Base-by-base conservation (phyloP, 176 grass and related monocot species). In the Oryza nivara region DNA sequence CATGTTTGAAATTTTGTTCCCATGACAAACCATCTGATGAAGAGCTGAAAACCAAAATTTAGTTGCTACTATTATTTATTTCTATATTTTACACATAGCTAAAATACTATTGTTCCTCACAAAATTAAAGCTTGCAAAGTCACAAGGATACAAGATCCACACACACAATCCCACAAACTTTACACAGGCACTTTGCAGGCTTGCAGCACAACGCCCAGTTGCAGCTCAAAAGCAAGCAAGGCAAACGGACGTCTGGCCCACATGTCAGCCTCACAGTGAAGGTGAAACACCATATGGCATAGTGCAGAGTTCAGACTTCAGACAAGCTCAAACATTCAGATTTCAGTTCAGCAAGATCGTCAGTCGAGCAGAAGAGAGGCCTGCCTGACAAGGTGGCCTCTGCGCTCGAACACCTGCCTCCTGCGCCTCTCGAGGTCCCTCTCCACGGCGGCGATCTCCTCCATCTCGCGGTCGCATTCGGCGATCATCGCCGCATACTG, bases 381-480 rank as follows among this genome's bases (percentile, higher is more conserved):
- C 38, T 86, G 28, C 17, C 19, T 49, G 9, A 28, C 34, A 35
- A 90, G 77, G 8, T 46, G 58, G 64, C 12, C 43, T 58, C 38
- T 74, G 7, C 26, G 70, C 6, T 72, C 85, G 11, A 40, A 8
- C 11, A 81, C 22, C 79, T 67, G 67, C 83, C 9, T 86, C 83
- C 43, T 26, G 34, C 79, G 73, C 20, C 11, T 28, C 73, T 90
- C 83, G 0, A 90, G 67, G 25, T 73, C 83, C 35, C 36, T 90
- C 67, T 80, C 65, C 67, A 78, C 0, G 6, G 58, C 73, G 1
- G 66, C 66, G 12, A 82, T 9, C 66, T 72, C 66, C 19, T 85
- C 78, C 78, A 77, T 54, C 78, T 71, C 43, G 11, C 78, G 78
- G 43, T 12, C 52, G 83, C 67, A 66, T 14, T 43, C 72, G 13